Base-by-base conservation (phyloP, 805 yeast genomes). In the Debaryomyces maramus region DNA sequence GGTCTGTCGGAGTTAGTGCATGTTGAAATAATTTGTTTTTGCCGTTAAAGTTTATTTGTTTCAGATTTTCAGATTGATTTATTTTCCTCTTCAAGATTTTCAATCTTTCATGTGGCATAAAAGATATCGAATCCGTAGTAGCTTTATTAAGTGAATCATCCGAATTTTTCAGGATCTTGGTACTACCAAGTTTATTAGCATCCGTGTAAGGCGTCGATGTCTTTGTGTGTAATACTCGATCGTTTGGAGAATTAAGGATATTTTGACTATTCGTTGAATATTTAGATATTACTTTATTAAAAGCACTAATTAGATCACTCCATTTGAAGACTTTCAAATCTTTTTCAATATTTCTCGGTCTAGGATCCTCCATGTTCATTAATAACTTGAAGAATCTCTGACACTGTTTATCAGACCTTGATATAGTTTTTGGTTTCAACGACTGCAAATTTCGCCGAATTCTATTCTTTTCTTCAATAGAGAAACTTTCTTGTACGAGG, bases 301-400 rank as follows among this genome's bases (percentile, higher is more conserved):
- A 52, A 0, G 88, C 88, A 21, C 61, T 67, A 27, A 65, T 73
- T 18, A 83, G 59, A 32, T 71, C 67, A 15, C 55, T 51, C 88
- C 88, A 83, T 18, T 67, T 65, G 50, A 83, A 78, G 3, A 83
- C 86, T 53, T 83, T 83, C 44, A 83, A 74, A 53, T 81, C 85
- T 55, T 83, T 83, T 50, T 80, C 88, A 32, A 83, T 83, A 47
- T 80, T 81, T 30, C 88, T 63, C 4, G 88, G 88, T 47, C 78
- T 68, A 2, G 88, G 88, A 40, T 70, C 70, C 20, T 75, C 75
- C 67, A 75, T 82, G 22, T 70, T 60, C 88, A 83, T 83, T 26
- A 83, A 72, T 36, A 73, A 26, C 32, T 57, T 55, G 42, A 64
- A 64, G 44, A 64, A 62, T 48, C 53, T 64, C 36, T 48, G 50